A percentile compares a stretch with the other conserved stretches of the same genome.
phyloP scores from a whole-genome alignment of 176 grass and related monocot genomes.

The Carex littledalei region DNA sequence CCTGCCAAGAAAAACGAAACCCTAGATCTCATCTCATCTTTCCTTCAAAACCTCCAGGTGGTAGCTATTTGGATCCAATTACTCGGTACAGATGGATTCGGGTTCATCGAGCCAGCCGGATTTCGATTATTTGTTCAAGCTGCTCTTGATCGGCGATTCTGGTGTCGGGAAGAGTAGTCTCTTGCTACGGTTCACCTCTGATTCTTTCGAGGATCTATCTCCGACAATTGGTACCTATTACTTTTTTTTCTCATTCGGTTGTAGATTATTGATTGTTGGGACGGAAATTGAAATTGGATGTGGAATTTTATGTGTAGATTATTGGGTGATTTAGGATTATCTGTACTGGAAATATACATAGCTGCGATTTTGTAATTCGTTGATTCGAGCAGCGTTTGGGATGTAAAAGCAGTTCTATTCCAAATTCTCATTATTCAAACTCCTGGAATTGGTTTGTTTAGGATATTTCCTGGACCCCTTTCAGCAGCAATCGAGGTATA shows the following conservation, averaged over 20 bases:
- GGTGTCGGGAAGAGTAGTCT: conserved; percentile 98
- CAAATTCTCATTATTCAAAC: neutral
- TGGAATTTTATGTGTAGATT: neutral
- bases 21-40: conserved; percentile 38
- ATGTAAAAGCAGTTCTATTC: neutral
- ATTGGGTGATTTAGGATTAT: neutral
- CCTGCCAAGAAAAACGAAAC: conserved; percentile 12
- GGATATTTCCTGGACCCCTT: neutral
- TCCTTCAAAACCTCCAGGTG: neutral
- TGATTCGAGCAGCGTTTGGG: neutral
- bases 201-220: conserved; percentile 90
- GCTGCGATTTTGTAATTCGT: neutral
- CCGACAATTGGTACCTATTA: conserved; percentile 61
- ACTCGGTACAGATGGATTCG: conserved; percentile 26
- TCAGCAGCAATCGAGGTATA: neutral
- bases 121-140: conserved; percentile 92
- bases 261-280: neutral
- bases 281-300: neutral
- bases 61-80: neutral
- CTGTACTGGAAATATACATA: neutral
- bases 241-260: neutral
- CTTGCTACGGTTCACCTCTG: conserved; percentile 82
- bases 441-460: neutral
- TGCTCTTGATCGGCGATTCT: conserved; percentile 91
- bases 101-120: conserved; percentile 64